phyloP scores from a whole-genome alignment of 805 yeast species.

The Teunomyces lycoperdinae region DNA sequence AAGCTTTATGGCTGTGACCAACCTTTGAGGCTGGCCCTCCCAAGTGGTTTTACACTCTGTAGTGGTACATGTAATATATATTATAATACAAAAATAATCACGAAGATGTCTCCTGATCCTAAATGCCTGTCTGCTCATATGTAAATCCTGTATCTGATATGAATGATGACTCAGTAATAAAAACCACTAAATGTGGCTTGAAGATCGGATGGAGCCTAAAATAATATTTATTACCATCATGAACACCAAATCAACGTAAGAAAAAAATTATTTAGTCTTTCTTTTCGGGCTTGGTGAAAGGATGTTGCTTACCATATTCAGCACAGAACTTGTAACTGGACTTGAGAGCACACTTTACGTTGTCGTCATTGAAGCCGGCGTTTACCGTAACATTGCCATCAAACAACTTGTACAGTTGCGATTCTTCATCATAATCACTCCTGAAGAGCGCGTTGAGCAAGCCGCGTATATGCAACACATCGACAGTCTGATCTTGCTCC shows the following conservation, averaged over 20 bases:
- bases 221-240: not conserved
- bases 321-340: conserved; percentile 25
- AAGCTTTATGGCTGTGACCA: no score
- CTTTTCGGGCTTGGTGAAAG: not conserved
- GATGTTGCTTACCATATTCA: conserved; percentile 19
- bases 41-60: no score
- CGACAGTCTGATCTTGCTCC: conserved; percentile 36
- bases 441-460: conserved; percentile 20
- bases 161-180: no score
- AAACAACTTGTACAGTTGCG: conserved; percentile 1
- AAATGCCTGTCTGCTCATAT: no score
- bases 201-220: not conserved
- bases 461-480: conserved; percentile 32
- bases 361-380: conserved; percentile 7
- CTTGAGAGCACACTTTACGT: conserved; percentile 29
- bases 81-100: no score
- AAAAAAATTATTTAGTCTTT: not conserved
- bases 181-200: no score
- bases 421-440: conserved; percentile 8
- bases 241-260: not conserved
- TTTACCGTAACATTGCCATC: not conserved
- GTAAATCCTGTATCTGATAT: no score
- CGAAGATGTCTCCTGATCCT: no score
- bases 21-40: no score
- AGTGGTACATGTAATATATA: no score